Evolutionary conservation across 371 early-diverging fungal species (phyloP).

Genomic region (Nematocida major): DNA sequence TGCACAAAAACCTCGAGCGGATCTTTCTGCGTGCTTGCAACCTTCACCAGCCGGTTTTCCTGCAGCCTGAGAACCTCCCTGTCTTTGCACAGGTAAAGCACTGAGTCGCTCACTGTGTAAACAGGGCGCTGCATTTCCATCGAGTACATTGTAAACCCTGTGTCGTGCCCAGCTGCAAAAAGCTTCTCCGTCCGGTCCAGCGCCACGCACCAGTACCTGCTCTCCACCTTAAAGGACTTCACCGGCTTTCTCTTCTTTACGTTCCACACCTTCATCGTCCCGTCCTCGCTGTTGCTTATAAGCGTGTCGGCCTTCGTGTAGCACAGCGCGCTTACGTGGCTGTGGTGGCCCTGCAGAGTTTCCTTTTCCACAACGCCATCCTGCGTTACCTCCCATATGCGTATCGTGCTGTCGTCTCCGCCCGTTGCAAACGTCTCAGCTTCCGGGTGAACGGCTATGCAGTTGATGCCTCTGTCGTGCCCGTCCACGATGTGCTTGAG

Average conservation of each 20-base stretch:
- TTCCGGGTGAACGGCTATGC: conserved; percentile 85
- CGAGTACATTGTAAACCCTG: conserved; percentile 87
- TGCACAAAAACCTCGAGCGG: conserved; percentile 8
- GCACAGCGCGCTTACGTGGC: conserved; percentile 88
- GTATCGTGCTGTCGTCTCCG: conserved; percentile 91
- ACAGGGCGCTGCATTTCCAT: conserved; percentile 86
- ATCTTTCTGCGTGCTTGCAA: conserved; percentile 22
- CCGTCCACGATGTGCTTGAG: conserved; percentile 94
- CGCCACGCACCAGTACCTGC: conserved; percentile 89
- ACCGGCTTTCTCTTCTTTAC: conserved; percentile 76
- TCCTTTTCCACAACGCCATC: conserved; percentile 91
- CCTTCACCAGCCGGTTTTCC: conserved; percentile 16
- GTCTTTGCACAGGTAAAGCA: conserved; percentile 27
- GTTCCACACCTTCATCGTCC: conserved; percentile 88
- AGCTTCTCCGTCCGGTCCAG: conserved; percentile 70
- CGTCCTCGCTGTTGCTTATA: conserved; percentile 85
- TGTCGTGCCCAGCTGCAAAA: conserved; percentile 74
- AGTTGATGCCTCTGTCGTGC: conserved; percentile 95
- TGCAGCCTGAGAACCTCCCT: conserved; percentile 25
- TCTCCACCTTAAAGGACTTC: conserved; percentile 76
- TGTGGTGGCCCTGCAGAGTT: conserved; percentile 89
- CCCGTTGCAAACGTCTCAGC: conserved; percentile 83
- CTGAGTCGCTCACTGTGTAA: conserved; percentile 66
- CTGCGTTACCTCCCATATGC: conserved; percentile 91
- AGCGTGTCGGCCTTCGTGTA: conserved; percentile 77